Evolutionary conservation across 2,329 filamentous ascomycete species (phyloP), one percentile per base, ranked within the genome.

Genomic region (Claviceps purpurea): DNA sequence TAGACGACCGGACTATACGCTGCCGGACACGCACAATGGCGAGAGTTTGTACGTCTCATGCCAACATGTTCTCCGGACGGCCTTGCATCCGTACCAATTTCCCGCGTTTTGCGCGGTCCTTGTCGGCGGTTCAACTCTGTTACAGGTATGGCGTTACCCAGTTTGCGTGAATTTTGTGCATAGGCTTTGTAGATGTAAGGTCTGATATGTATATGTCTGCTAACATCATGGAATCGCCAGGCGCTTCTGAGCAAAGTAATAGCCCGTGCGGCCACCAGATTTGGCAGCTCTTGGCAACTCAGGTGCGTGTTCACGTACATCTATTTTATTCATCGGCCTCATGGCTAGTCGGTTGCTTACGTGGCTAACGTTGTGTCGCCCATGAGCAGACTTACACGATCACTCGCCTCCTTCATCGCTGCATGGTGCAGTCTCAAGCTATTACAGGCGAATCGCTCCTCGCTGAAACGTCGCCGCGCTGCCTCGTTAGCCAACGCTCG

Each of bases 31-130:
- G n/a, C 59, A 67, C 14, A 30, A 11, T 30, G 57, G 62, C 37
- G 54, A 59, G 18, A 59, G 63, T 14, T 68, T 72, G 50, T 53
- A 62, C 16, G 62, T 59, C 14, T 65, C 66, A 45, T 61, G 61
- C 5, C 55, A 60, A n/a, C 58, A 62, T 38, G 74, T 79, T 52
- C 61, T 82, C 38, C 66, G 65, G 42, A 70, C 71, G 7, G 78
- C 77, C 2, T 65, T 82, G 16, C 76, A 78, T 45, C 66, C 69
- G 52, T 73, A 75, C 54, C 71, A 79, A 8, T 84, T 84, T 59
- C 78, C 81, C 44, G 71, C 78, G 4, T 84, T 84, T 61, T 84
- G 80, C 61, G 80, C 79, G 7, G 69, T 73, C 6, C 65, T 84
- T 10, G 74, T 79, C 41, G 81, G 80, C 38, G 79, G 79, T 41